Evolutionary conservation across 1,284 basidiomycete species (phyloP), one percentile per base, ranked within the genome.

Genomic region (Cryptococcus jaspeensis): DNA sequence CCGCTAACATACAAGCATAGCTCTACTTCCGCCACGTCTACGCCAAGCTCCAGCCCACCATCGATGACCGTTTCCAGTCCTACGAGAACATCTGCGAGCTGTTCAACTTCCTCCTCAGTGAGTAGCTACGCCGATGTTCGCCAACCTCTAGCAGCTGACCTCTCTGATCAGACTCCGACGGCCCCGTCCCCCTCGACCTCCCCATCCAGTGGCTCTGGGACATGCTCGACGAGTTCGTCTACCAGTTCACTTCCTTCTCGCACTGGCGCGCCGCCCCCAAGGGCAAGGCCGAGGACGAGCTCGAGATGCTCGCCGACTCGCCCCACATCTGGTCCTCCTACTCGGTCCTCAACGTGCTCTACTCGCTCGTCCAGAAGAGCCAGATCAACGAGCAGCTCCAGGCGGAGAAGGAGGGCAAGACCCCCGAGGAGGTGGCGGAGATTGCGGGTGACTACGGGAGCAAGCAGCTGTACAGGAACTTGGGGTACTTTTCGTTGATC

Each of bases 21-120:
- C 69, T 77, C 50, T 74, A 74, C 65, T 76, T 75, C 70, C 70
- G 82, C 48, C 93, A 97, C 74, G 92, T 98, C 51, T 97, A 98
- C 80, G 96, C 94, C 9, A 88, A 92, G 47, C 83, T 97, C 48
- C 88, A 90, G 72, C 94, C 95, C 55, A 90, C 96, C 76, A 87
- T 97, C 64, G 94, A 98, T 76, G 95, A 98, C 79, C 88, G 95
- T 54, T 94, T 97, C 83, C 92, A 96, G 77, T 95, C 92, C 2
- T 99, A 98, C 79, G 95, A 98, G 78, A 96, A 97, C 80, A 96
- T 93, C 78, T 98, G 95, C 83, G 92, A 96, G 76, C 82, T 99
- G 64, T 89, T 98, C 85, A 98, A 97, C 81, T 94, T 94, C 76
- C 85, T 99, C 78, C 81, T 91, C 58, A 90, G 84, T 85, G 62